A percentile compares a stretch with the other conserved stretches of the same genome.
Evolutionary conservation across 2,329 filamentous ascomycete genomes (phyloP).

Genomic region (Fusarium sp.): DNA sequence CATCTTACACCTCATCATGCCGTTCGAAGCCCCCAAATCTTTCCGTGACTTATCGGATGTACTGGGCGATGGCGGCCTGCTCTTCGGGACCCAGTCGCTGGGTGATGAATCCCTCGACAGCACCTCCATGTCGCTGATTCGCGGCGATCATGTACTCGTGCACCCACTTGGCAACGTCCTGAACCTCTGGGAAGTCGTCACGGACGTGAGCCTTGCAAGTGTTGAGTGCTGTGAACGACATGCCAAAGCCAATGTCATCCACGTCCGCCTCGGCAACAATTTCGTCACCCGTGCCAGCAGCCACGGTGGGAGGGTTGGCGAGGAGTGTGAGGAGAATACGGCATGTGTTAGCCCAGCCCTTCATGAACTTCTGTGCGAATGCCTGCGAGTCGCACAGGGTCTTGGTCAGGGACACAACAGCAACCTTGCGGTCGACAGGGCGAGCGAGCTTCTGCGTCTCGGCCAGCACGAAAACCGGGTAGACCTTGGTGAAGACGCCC

Average conservation of each 20-base stretch:
- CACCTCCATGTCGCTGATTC: conserved; percentile 77
- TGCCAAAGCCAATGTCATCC: conserved; percentile 93
- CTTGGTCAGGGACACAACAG: conserved; percentile 93
- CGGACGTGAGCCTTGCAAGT: conserved; percentile 80
- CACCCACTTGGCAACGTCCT: conserved; percentile 87
- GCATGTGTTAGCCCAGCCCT: conserved; percentile 92
- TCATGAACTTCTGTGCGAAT: conserved; percentile 84
- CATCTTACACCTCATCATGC: background rate
- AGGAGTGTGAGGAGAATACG: conserved; percentile 89
- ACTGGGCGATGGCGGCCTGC: conserved; percentile 62
- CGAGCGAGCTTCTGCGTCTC: conserved; percentile 89
- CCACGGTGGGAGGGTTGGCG: conserved; percentile 82
- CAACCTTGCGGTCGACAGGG: conserved; percentile 91
- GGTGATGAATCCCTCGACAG: conserved; percentile 76
- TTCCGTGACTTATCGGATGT: conserved; percentile 53
- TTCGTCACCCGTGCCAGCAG: conserved; percentile 74
- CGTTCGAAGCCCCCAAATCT: background rate
- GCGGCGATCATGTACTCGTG: conserved; percentile 80
- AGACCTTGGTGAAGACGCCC: conserved; percentile 84
- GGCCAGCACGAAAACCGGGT: conserved; percentile 86
- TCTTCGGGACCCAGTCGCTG: conserved; percentile 75
- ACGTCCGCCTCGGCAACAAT: conserved; percentile 88
- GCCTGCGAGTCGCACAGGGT: conserved; percentile 86
- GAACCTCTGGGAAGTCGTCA: conserved; percentile 89
- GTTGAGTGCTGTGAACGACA: conserved; percentile 93